Percentiles rank a stretch among this genome's conserved stretches.
Evolutionary conservation across 169 alveolate genomes (phyloP).

Genomic region (Haemoproteus tartakovskyi): DNA sequence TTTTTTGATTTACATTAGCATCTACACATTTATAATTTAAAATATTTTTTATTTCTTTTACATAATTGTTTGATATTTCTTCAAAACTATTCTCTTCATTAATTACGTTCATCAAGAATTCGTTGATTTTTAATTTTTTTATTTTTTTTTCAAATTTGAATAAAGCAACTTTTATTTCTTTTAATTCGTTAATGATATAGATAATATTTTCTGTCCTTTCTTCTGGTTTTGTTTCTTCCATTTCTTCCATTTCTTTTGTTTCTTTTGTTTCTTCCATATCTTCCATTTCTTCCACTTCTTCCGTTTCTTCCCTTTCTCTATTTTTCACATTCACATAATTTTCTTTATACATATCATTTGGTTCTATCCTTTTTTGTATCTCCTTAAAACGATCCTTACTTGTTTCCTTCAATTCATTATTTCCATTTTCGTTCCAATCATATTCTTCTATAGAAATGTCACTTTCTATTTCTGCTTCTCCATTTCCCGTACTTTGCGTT

Average conservation of each 20-base stretch:
- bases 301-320: background rate
- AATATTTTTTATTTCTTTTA: slow-evolving; percentile 19
- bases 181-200: background rate
- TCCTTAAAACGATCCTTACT: background rate
- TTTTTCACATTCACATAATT: background rate
- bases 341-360: too few species aligned
- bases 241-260: too few species aligned
- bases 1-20: slow-evolving; percentile 50
- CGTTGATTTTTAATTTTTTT: slow-evolving; percentile 3
- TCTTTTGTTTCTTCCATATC: background rate
- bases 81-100: slow-evolving; percentile 43
- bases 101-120: slow-evolving; percentile 10
- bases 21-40: slow-evolving; percentile 35
- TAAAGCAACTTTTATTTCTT: background rate
- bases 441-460: background rate
- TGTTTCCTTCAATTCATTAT: background rate
- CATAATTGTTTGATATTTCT: slow-evolving; percentile 39
- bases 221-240: background rate
- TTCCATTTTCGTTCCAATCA: background rate
- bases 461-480: background rate
- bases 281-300: background rate
- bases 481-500: background rate
- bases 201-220: too few species aligned
- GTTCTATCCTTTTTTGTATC: too few species aligned
- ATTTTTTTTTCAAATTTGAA: background rate